phyloP scores from a whole-genome alignment of 345 rosid species.

The Boechera divaricarpa region DNA sequence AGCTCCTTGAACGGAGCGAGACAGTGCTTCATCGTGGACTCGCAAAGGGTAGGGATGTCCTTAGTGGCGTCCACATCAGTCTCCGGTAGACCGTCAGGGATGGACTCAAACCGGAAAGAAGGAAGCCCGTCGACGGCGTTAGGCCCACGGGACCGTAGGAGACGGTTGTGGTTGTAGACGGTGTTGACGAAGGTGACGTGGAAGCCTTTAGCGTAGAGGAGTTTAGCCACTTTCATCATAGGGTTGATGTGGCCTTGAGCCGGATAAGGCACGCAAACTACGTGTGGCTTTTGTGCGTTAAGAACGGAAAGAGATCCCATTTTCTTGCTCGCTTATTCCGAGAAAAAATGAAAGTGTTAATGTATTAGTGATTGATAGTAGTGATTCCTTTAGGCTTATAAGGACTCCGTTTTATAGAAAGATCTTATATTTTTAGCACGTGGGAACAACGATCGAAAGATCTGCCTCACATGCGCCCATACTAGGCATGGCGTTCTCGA shows the following conservation, averaged over 20 bases:
- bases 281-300: conserved; percentile 10
- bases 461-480: background rate
- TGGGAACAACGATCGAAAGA: background rate
- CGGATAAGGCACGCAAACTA: conserved; percentile 11
- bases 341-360: background rate
- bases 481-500: background rate
- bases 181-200: conserved; percentile 24
- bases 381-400: background rate
- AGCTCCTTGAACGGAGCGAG: conserved; percentile 34
- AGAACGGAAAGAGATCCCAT: background rate
- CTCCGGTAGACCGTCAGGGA: conserved; percentile 38
- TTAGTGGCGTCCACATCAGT: conserved; percentile 1
- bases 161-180: conserved; percentile 12
- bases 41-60: conserved; percentile 9
- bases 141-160: conserved; percentile 3
- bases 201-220: conserved; percentile 19
- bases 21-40: conserved; percentile 25
- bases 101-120: conserved; percentile 20
- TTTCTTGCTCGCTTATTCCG: background rate
- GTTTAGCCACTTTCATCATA: conserved; percentile 26
- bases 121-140: background rate
- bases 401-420: background rate
- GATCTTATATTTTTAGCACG: background rate
- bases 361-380: background rate
- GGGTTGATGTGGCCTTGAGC: conserved; percentile 33